Evolutionary conservation across 352 stramenopile genomes (phyloP), one percentile per base, ranked within the genome.

Genomic region (Phytophthora foliorum): DNA sequence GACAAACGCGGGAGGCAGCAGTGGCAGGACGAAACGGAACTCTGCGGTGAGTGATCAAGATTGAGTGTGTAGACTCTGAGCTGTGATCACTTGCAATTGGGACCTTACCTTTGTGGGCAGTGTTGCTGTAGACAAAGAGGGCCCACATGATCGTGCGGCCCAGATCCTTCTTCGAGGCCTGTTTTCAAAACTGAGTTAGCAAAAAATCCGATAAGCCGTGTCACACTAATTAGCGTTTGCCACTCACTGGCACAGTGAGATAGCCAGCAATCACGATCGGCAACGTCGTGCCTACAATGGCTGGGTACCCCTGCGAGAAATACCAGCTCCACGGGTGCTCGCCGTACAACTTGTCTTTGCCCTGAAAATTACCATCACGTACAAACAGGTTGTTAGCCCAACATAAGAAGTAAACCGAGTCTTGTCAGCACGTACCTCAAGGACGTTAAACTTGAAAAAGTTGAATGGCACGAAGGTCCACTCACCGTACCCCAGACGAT

Each of bases 381-480:
- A n/a, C n/a, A n/a, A n/a, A n/a, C n/a, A n/a, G n/a, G n/a, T n/a
- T n/a, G n/a, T 55, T 16, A 27, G 14, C 24, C 13, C 31, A 57
- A 17, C n/a, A 57, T n/a, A 6, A 45, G 8, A 14, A 24, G 14
- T 24, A 8, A 49, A 17, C n/a, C n/a, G 17, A 8, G 7, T 6
- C 3, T 10, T 45, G 2, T 11, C 41, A 31, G n/a, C 14, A 42
- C 50, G 25, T 70, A 93, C 88, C 70, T 95, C 83, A 14, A 97
- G 62, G 1, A 96, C 61, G 63, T 97, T 97, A 67, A 96, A 94
- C 69, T 88, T 90, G 58, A 95, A 68, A 39, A 97, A 97, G 66
- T 97, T 97, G 34, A 82, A 75, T 8, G 88, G 88, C 32, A 97
- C 90, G 53, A 93, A 92, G 10, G 90, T 96, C 86, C 84, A 94